Conservation (phyloP, 148 eudicot genomes). For the Selenicereus undatus region DNA sequence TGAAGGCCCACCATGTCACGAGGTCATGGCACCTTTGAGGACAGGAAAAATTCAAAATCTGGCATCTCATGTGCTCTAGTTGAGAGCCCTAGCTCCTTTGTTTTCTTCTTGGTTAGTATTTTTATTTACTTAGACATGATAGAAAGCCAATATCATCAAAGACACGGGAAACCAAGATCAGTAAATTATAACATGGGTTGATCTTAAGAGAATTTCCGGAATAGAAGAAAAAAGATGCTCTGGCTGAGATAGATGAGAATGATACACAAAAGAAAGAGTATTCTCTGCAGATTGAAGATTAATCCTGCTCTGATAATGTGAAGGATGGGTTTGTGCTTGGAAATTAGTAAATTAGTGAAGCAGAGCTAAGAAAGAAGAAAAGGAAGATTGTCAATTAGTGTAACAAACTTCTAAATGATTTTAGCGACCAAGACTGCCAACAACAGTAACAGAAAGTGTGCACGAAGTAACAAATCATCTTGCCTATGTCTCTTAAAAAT, state of each 20-base stretch:
- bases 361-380: background rate
- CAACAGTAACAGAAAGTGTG: background rate
- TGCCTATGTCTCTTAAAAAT: too few species aligned
- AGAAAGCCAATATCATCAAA: background rate
- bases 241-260: background rate
- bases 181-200: background rate
- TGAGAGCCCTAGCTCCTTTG: background rate
- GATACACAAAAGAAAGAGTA: background rate
- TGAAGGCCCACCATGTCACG: too few species aligned
- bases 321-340: background rate
- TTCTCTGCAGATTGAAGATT: background rate
- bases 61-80: background rate
- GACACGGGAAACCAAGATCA: background rate
- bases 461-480: background rate
- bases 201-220: background rate
- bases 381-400: background rate
- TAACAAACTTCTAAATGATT: background rate
- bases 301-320: background rate
- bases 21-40: too few species aligned
- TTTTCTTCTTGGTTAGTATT: too few species aligned
- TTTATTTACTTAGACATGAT: background rate
- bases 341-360: background rate
- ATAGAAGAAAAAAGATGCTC: background rate
- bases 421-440: background rate
- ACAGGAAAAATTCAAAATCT: too few species aligned